phyloP scores from a whole-genome alignment of 352 stramenopile species.

The Phytophthora fragariaefolia region DNA sequence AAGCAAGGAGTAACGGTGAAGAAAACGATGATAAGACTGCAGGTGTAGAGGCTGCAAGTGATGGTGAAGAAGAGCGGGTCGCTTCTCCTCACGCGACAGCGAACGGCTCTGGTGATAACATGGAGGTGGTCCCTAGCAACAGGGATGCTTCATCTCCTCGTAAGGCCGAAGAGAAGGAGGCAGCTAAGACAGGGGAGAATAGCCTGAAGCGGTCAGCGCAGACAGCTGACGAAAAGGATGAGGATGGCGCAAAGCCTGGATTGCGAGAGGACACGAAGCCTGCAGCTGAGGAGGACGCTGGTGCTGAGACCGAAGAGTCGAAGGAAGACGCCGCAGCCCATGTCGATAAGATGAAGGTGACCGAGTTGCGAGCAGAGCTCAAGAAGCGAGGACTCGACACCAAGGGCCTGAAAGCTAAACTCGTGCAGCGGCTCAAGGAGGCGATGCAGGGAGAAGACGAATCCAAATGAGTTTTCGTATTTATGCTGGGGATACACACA shows the following conservation, averaged over 20 bases:
- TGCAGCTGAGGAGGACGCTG: neutral
- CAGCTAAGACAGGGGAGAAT: slow-evolving; percentile 19
- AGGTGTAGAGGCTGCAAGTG: slow-evolving; percentile 3
- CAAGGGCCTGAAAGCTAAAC: slow-evolving; percentile 71
- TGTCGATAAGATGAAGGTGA: slow-evolving; percentile 64
- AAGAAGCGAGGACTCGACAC: slow-evolving; percentile 76
- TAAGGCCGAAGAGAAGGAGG: neutral
- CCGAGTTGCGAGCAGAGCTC: slow-evolving; percentile 66
- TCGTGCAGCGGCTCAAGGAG: slow-evolving; percentile 68
- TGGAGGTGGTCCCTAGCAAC: neutral
- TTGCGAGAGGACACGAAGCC: neutral
- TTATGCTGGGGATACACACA: slow-evolving; percentile 40
- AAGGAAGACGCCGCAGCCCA: slow-evolving; percentile 29
- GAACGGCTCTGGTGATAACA: slow-evolving; percentile 1
- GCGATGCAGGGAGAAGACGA: slow-evolving; percentile 46
- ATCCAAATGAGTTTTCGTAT: slow-evolving; percentile 49
- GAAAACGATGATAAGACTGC: slow-evolving; percentile 5
- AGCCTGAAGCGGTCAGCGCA: slow-evolving; percentile 1
- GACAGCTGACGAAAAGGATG: slow-evolving; percentile 12
- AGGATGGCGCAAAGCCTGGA: slow-evolving; percentile 6
- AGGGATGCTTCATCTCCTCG: slow-evolving; percentile 17
- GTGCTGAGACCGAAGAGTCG: neutral
- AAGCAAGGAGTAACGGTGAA: slow-evolving; percentile 6
- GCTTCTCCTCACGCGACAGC: slow-evolving; percentile 1
- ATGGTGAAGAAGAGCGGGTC: slow-evolving; percentile 4